Evolutionary conservation across 768 basidiomycete genomes (phyloP).

Genomic region (Lanmaoa pseudosensibilis): DNA sequence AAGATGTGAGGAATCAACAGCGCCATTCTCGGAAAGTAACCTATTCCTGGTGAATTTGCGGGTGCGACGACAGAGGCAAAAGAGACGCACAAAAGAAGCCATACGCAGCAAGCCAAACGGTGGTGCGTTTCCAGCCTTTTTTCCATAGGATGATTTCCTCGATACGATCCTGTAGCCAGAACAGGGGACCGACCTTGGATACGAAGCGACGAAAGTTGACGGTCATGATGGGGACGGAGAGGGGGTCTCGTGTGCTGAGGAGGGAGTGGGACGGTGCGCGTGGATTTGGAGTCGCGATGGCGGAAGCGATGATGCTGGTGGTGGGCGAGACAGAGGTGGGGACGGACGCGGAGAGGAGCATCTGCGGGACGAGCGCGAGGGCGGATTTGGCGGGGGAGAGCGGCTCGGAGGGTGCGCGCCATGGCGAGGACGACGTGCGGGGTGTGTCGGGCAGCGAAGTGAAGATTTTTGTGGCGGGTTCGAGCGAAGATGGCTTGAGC

Average conservation of each 20-base stretch:
- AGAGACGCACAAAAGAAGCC: constrained; percentile 70
- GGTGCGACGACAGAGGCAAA: background rate
- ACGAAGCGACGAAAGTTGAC: constrained; percentile 41
- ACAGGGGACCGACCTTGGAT: constrained; percentile 70
- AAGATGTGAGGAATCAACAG: constrained; percentile 67
- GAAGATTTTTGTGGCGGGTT: constrained; percentile 41
- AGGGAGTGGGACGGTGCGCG: constrained; percentile 25
- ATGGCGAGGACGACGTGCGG: constrained; percentile 11
- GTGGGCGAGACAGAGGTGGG: constrained; percentile 19
- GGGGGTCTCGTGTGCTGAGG: constrained; percentile 60
- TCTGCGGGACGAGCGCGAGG: constrained; percentile 40
- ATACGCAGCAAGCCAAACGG: constrained; percentile 74
- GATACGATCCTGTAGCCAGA: constrained; percentile 86
- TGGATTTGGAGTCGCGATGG: constrained; percentile 27
- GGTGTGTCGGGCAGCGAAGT: constrained; percentile 40
- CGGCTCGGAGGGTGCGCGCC: background rate
- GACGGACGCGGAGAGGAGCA: constrained; percentile 32
- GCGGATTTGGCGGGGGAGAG: constrained; percentile 33
- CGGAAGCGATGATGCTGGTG: constrained; percentile 11
- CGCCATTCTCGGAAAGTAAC: constrained; percentile 72
- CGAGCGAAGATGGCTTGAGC: constrained; percentile 29
- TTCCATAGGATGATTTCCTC: constrained; percentile 58
- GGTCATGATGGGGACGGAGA: constrained; percentile 76
- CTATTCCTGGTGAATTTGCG: constrained; percentile 36
- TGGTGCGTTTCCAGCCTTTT: constrained; percentile 64